These are phyloP conservation scores for Thelonectria rubi DNA, from an alignment of 2,329 filamentous ascomycete genomes.

Conservation along the genomic window DNA sequence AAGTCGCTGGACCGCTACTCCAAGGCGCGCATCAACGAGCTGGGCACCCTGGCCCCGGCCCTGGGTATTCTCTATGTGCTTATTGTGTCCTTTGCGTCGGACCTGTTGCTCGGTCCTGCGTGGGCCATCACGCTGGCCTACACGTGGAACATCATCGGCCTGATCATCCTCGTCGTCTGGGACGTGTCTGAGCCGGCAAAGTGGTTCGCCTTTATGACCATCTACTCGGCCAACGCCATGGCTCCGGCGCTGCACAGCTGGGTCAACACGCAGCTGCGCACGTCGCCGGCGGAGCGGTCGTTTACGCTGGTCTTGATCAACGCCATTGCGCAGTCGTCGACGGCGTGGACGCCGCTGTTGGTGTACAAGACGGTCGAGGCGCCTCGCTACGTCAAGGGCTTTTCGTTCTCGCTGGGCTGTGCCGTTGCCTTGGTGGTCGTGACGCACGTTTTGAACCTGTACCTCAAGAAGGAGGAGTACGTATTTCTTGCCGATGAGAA, in stretches of 20 bases:
- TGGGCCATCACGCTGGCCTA: slow-evolving; percentile 64
- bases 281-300: slow-evolving; percentile 56
- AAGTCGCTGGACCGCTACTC: slow-evolving; percentile 62
- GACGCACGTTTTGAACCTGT: slow-evolving; percentile 9
- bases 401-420: slow-evolving; percentile 25
- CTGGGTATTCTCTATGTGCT: slow-evolving; percentile 66
- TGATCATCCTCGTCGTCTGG: slow-evolving; percentile 65
- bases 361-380: slow-evolving; percentile 57
- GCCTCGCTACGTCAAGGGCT: slow-evolving; percentile 53
- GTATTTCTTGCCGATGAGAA: background rate
- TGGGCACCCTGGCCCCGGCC: slow-evolving; percentile 61
- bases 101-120: slow-evolving; percentile 60
- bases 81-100: slow-evolving; percentile 63
- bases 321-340: slow-evolving; percentile 60
- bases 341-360: slow-evolving; percentile 63
- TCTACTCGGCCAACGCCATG: slow-evolving; percentile 59
- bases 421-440: slow-evolving; percentile 6
- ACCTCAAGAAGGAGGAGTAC: slow-evolving; percentile 15
- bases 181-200: slow-evolving; percentile 57
- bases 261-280: slow-evolving; percentile 60
- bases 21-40: slow-evolving; percentile 57
- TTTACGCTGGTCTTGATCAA: slow-evolving; percentile 62
- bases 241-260: slow-evolving; percentile 65
- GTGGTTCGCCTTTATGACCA: slow-evolving; percentile 52
- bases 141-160: slow-evolving; percentile 60